Evolutionary conservation across 495 filamentous ascomycete species (phyloP).

Genomic region (Neurospora tetraspora): DNA sequence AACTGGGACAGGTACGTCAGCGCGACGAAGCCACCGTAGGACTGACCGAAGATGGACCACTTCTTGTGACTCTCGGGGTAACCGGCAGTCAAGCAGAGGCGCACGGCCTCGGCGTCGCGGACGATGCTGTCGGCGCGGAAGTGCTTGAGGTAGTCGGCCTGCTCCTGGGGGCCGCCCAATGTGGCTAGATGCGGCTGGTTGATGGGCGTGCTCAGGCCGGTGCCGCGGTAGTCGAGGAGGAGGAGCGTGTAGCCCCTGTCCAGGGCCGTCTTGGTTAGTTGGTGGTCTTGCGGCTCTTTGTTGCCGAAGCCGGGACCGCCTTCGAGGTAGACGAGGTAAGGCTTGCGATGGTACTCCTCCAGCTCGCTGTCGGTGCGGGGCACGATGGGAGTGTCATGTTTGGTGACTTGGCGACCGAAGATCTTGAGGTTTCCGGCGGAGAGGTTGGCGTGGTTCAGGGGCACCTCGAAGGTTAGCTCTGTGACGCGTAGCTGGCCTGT

Average conservation of each 20-base stretch:
- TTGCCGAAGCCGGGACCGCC: slow-evolving; percentile 76
- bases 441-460: slow-evolving; percentile 61
- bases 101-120: slow-evolving; percentile 77
- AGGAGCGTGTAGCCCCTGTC: slow-evolving; percentile 78
- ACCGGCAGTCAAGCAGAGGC: slow-evolving; percentile 57
- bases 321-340: slow-evolving; percentile 50
- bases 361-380: slow-evolving; percentile 18
- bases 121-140: slow-evolving; percentile 89
- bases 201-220: slow-evolving; percentile 72
- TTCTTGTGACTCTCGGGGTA: slow-evolving; percentile 61
- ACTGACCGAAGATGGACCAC: slow-evolving; percentile 82
- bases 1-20: slow-evolving; percentile 73
- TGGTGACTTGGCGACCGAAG: slow-evolving; percentile 64
- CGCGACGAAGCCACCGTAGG: slow-evolving; percentile 81
- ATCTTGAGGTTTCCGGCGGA: slow-evolving; percentile 51
- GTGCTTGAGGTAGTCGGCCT: slow-evolving; percentile 73
- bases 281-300: slow-evolving; percentile 57
- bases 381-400: slow-evolving; percentile 50
- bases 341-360: slow-evolving; percentile 36
- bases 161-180: slow-evolving; percentile 49
- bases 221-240: slow-evolving; percentile 81
- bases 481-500: slow-evolving; percentile 65
- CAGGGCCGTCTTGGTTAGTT: slow-evolving; percentile 57
- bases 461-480: slow-evolving; percentile 80
- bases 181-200: slow-evolving; percentile 57